Conservation (phyloP, 331 rosid species). For the Phaseolus coccineus region DNA sequence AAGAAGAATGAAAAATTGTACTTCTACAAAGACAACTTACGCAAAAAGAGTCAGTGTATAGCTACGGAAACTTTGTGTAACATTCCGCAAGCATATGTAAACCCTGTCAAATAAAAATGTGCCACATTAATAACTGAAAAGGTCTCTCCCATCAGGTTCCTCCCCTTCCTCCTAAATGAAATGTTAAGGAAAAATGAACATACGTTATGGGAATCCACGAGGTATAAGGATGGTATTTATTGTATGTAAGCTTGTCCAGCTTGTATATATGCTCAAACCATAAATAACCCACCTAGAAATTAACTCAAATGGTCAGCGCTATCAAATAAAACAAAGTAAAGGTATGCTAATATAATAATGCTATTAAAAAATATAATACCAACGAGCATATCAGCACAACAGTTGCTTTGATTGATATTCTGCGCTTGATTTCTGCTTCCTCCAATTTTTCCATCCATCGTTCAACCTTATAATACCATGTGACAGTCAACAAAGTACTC, state of each 20-base stretch:
- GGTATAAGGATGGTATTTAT: constrained; percentile 93
- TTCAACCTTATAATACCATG: constrained; percentile 66
- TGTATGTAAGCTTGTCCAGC: constrained; percentile 87
- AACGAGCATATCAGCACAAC: constrained; percentile 57
- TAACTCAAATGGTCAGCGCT: constrained; percentile 44
- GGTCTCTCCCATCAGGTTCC: constrained; percentile 8
- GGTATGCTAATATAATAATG: constrained; percentile 14
- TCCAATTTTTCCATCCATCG: constrained; percentile 98
- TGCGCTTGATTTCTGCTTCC: constrained; percentile 76
- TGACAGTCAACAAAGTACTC: constrained; percentile 38
- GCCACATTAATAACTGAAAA: constrained; percentile 39
- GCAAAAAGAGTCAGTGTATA: constrained; percentile 81
- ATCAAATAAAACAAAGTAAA: constrained; percentile 34
- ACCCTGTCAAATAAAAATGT: constrained; percentile 64
- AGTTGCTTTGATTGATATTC: constrained; percentile 77
- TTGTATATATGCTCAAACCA: constrained; percentile 91
- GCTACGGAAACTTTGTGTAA: constrained; percentile 85
- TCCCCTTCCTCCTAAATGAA: constrained; percentile 9
- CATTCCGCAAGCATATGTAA: constrained; percentile 86
- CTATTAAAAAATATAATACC: constrained; percentile 54
- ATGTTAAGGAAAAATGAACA: constrained; percentile 44
- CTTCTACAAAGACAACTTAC: constrained; percentile 61
- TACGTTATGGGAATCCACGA: constrained; percentile 99
- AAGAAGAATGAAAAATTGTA: constrained; percentile 27
- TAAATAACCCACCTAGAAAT: constrained; percentile 79